Conservation (phyloP, 108 stramenopile species). For the Nitzschia putrida region DNA sequence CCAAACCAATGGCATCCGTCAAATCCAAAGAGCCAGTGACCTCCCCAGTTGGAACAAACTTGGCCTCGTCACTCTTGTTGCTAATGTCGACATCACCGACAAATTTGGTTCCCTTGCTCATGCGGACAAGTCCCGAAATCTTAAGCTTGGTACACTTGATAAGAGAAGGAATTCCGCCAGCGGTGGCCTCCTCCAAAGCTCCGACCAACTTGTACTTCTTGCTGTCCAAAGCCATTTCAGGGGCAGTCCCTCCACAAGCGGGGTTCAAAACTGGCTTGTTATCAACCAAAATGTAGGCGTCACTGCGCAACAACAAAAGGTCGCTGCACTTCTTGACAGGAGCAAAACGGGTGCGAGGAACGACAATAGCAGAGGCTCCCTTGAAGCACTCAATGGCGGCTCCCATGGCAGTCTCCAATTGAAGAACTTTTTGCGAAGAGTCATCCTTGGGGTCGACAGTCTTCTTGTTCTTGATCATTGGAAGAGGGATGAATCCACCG, state of each 20-base stretch:
- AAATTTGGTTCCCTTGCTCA: slow-evolving; percentile 85
- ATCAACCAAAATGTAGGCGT: slow-evolving; percentile 91
- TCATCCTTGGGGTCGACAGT: slow-evolving; percentile 99
- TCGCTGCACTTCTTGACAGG: slow-evolving; percentile 99
- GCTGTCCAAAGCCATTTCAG: slow-evolving; percentile 87
- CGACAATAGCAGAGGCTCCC: slow-evolving; percentile 90
- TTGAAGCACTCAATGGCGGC: slow-evolving; percentile 98
- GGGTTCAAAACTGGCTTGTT: slow-evolving; percentile 91
- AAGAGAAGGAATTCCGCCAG: slow-evolving; percentile 88
- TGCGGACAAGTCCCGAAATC: slow-evolving; percentile 86
- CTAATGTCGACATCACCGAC: slow-evolving; percentile 83
- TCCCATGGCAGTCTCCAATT: slow-evolving; percentile 99
- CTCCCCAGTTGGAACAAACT: slow-evolving; percentile 82
- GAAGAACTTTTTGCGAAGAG: slow-evolving; percentile 87
- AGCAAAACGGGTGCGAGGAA: slow-evolving; percentile 96
- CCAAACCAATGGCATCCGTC: slow-evolving; percentile 84
- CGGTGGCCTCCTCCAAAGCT: slow-evolving; percentile 89
- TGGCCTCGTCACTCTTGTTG: slow-evolving; percentile 91
- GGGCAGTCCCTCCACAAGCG: slow-evolving; percentile 78
- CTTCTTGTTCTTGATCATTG: slow-evolving; percentile 98
- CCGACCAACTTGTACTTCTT: slow-evolving; percentile 83
- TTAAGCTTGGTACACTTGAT: slow-evolving; percentile 88
- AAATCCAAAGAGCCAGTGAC: slow-evolving; percentile 88
- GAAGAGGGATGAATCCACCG: slow-evolving; percentile 96
- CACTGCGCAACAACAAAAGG: slow-evolving; percentile 93